Evolutionary conservation across 2,329 filamentous ascomycete genomes (phyloP).

Genomic region (Keithomyces neogunnii): DNA sequence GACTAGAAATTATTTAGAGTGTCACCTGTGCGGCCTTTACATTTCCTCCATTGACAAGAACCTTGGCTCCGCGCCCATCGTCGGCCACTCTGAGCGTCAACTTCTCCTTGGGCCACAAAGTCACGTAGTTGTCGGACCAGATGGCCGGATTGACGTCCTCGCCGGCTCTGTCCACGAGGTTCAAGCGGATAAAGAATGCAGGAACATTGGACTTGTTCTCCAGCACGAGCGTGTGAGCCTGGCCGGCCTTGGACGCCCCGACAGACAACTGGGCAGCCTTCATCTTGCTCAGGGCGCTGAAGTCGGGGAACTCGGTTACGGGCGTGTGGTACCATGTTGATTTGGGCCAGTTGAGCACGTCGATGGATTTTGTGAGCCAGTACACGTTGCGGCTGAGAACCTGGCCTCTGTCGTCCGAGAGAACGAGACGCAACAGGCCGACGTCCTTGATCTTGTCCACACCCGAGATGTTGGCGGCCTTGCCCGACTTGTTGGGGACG

Average conservation of each 20-base stretch:
- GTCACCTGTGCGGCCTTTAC: conserved; percentile 4
- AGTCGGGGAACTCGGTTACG: conserved; percentile 40
- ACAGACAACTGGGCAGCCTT: conserved; percentile 27
- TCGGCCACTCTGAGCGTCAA: conserved; percentile 18
- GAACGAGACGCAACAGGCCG: conserved; percentile 40
- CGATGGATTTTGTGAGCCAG: conserved; percentile 40
- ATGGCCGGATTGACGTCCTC: conserved; percentile 40
- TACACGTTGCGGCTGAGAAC: conserved; percentile 50
- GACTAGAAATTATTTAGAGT: neutral
- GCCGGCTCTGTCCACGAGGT: conserved; percentile 34
- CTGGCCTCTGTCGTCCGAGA: conserved; percentile 24
- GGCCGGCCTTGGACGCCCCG: conserved; percentile 8
- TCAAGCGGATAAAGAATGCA: conserved; percentile 49
- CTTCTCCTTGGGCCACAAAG: conserved; percentile 48
- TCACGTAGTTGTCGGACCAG: conserved; percentile 58
- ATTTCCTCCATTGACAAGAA: conserved; percentile 11
- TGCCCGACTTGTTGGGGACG: conserved; percentile 34
- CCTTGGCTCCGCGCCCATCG: conserved; percentile 5
- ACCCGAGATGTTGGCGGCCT: conserved; percentile 10
- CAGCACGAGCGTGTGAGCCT: conserved; percentile 28
- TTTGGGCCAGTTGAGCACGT: conserved; percentile 45
- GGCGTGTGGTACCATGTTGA: conserved; percentile 54
- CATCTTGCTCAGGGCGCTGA: conserved; percentile 34
- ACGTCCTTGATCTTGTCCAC: conserved; percentile 29
- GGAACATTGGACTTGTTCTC: conserved; percentile 44